Conservation (phyloP, 345 rosid genomes). For the Excoecaria cochinchinensis region DNA sequence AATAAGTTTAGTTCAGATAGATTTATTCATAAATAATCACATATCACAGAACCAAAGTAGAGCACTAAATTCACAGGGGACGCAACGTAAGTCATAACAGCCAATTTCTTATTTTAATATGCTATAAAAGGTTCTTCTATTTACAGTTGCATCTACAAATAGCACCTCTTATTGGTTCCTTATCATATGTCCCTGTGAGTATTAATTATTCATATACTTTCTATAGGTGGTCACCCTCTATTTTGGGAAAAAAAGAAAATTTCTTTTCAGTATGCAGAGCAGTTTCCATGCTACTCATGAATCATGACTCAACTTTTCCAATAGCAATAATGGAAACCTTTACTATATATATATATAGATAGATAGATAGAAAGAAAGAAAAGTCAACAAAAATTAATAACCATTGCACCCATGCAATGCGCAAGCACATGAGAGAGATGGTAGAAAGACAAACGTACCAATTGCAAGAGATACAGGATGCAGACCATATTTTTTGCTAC, state of each 20-base stretch:
- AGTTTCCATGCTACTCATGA: background rate
- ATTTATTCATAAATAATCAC: background rate
- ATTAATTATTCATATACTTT: background rate
- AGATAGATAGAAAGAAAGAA: too few relatives aligned
- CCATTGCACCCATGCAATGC: background rate
- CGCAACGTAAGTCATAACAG: background rate
- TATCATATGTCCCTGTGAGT: too few relatives aligned
- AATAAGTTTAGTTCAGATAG: too few relatives aligned
- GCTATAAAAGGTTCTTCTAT: background rate
- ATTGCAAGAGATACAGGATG: conserved; percentile 55
- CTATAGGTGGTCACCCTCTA: background rate
- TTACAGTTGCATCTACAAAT: background rate
- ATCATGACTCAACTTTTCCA: background rate
- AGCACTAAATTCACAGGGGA: background rate
- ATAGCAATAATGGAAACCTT: background rate
- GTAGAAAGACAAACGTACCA: conserved; percentile 30
- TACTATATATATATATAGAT: too few relatives aligned
- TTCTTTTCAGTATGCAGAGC: background rate
- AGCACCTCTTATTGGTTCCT: background rate
- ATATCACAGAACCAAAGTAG: background rate
- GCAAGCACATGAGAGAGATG: background rate
- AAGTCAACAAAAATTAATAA: background rate
- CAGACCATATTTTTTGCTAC: conserved; percentile 43
- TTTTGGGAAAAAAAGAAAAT: background rate
- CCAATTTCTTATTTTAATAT: background rate